Base-by-base conservation (phyloP, 768 basidiomycete species). In the Agrocybe praecox region DNA sequence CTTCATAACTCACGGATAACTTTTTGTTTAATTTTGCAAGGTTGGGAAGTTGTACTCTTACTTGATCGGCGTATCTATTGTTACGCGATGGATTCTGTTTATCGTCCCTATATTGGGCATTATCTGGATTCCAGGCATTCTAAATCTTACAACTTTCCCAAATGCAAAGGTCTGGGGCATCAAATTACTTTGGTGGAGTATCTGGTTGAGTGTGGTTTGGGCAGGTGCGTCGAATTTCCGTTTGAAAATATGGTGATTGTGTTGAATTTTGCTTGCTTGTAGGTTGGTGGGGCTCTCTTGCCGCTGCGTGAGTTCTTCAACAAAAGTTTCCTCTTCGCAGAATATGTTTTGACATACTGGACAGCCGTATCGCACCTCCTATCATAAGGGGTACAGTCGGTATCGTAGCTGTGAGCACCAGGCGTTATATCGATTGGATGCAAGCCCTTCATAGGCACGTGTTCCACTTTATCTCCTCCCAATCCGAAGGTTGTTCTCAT, bases 121-220 rank as follows among this genome's bases (percentile, higher is more conserved):
- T 23, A 58, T 89, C 1, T 90, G 89, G 88, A 86, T 90, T 29
- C 89, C 88, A 1, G 89, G 86, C 9, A 92, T 94, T 59, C 72
- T 96, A 29, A 79, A 80, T 23, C 65, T 92, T 21, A 74, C 78
- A 8, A 67, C 63, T 2, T 67, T 79, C 55, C 82, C 79, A 0
- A 65, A 85, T 48, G 83, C 84, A 2, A 72, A 85, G 81, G 72
- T 88, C 11, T 88, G 85, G 83, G 78, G 79, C 29, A 79, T 88
- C 10, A 74, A 75, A 53, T 69, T 90, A 46, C 52, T 89, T 6
- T 92, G 85, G 83, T 94, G 91, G 91, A 90, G 87, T 56, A 86
- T 93, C 55, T 96, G 92, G 92, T 73, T 94, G 24, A 83, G 80
- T 36, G 83, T 95, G 29, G 74, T 83, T 5, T 96, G 94, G 94